Evolutionary conservation across 352 stramenopile genomes (phyloP), one percentile per base, ranked within the genome.

Genomic region (Phytophthora pini): DNA sequence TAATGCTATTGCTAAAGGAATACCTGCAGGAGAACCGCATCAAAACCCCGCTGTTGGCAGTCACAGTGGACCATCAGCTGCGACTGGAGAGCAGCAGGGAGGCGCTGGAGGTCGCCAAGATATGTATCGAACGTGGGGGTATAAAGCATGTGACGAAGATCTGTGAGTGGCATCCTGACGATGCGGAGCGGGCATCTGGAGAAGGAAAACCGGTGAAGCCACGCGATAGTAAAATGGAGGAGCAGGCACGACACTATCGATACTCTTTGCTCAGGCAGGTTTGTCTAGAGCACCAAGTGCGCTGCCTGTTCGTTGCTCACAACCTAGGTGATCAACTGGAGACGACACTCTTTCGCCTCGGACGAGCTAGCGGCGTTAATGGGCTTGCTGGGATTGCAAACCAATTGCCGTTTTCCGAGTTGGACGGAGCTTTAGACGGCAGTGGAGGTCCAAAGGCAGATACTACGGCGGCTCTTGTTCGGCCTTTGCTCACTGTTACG

Each of bases 281-380:
- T 10, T 93, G 88, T 61, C 26, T 20, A 4, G 56, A 82, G 63
- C 54, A 90, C 48, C 60, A 67, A 13, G 83, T 94, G 49, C 70
- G 76, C n/a, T 80, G 61, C 29, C 74, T 96, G 41, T 94, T 94
- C 38, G 85, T 94, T 13, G 88, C 80, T 12, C 88, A 96, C 56
- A 93, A 92, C 45, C 64, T 77, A 4, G 88, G 86, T 9, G 88
- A 96, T 50, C 88, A 94, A 38, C 52, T 93, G 8, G 88, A 96
- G 64, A 96, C 88, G 20, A 76, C 87, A 45, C 72, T 96, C 10
- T 93, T 94, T 44, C 84, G 88, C 6, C 65, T 96, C 13, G 88
- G 84, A 3, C 70, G 88, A 27, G 81, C 79, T 6, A 94, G 86
- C 38, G 86, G 86, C 5, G 79, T 92, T 65, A 92, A 90, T 50